phyloP scores from a whole-genome alignment of 1,139 yeast genomes.

The Scheffersomyces insectosa region DNA sequence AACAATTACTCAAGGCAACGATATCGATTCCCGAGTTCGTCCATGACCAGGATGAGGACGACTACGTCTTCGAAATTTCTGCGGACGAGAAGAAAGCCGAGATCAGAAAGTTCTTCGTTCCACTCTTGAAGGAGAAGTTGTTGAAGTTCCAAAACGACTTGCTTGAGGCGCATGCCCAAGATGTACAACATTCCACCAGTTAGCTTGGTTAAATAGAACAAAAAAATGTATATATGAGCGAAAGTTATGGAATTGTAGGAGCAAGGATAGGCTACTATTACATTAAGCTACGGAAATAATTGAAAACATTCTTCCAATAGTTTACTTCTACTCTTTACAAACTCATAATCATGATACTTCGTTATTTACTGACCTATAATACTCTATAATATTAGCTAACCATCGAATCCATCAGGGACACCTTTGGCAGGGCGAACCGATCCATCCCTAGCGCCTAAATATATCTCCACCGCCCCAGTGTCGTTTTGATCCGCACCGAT shows the following conservation, averaged over 20 bases:
- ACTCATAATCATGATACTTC: no score
- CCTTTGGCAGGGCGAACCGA: conserved; percentile 70
- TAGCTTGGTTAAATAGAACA: background rate
- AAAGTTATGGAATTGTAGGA: no score
- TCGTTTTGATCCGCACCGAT: conserved; percentile 39
- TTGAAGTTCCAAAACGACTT: conserved; percentile 62
- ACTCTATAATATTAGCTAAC: conserved; percentile 4
- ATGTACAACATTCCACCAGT: conserved; percentile 50
- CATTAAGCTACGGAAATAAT: no score
- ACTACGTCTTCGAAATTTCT: conserved; percentile 55
- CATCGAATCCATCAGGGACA: conserved; percentile 80
- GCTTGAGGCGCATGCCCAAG: conserved; percentile 59
- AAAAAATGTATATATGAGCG: no score
- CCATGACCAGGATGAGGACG: conserved; percentile 70
- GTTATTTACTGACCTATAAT: no score
- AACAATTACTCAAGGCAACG: conserved; percentile 19
- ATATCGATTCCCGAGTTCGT: conserved; percentile 64
- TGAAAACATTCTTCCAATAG: no score
- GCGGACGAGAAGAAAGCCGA: conserved; percentile 32
- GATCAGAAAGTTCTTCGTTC: conserved; percentile 50
- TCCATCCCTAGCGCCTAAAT: conserved; percentile 57
- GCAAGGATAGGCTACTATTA: no score
- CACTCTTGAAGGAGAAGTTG: conserved; percentile 49
- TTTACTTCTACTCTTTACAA: no score
- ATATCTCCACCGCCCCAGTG: conserved; percentile 62